Evolutionary conservation across 768 basidiomycete species (phyloP), one percentile per base, ranked within the genome.

Genomic region (Boletus subparvulus): DNA sequence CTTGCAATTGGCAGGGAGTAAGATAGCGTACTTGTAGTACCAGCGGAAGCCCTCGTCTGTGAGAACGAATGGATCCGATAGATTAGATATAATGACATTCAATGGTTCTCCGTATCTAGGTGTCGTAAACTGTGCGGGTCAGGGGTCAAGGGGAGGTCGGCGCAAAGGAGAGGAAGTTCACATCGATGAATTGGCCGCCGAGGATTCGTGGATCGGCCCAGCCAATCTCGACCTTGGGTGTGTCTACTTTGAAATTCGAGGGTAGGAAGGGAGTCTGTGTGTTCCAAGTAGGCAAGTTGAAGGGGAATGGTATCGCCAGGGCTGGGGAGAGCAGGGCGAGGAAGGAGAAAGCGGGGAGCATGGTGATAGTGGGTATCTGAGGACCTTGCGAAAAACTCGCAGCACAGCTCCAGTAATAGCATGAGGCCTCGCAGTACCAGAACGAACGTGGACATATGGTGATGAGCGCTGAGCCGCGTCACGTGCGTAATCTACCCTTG

Each of bases 81-180:
- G 76, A 44, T 83, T 87, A 28, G 90, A 88, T 43, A 94, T 85
- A 64, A 94, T 88, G 46, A 91, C 78, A 64, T 94, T 94, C 55
- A 94, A 72, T 13, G 92, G 92, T 73, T 94, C 92, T 42, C 92
- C 92, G 35, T 78, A 78, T 56, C 75, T 74, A 52, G 77, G 78
- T 5, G 80, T 84, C 9, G 88, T 86, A 70, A 78, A 90, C 90
- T 92, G 54, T 26, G 24, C 16, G 39, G n/a, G 26, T 35, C 17
- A 43, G 44, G 14, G 35, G 28, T 48, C 13, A 17, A n/a, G 32
- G 44, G 11, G 5, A 9, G 41, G 40, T 26, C 9, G 1, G 19
- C 10, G 32, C 11, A 45, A 26, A 42, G 43, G 59, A 45, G n/a
- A 33, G 17, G 32, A 52, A 41, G 56, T 85, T 67, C 63, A 93